A percentile compares a stretch with the other conserved stretches of the same genome.
phyloP scores from a whole-genome alignment of 345 rosid species.

The Brassica rapa region DNA sequence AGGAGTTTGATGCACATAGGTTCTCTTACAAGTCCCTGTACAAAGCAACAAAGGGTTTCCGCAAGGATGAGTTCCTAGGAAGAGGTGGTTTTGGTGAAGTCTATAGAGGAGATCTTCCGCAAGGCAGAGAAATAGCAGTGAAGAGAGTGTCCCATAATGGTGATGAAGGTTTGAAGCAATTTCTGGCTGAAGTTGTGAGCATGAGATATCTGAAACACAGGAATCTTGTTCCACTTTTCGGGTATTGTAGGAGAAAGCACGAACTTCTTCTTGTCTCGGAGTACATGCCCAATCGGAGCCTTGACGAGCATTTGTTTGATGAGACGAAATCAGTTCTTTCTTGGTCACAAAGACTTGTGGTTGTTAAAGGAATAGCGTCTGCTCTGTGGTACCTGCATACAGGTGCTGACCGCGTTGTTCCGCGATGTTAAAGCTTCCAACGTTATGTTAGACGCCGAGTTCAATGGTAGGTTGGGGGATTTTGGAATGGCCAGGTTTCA shows the following conservation, averaged over 20 bases:
- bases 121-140: not conserved
- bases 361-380: not conserved
- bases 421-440: not conserved
- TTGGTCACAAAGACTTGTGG: not conserved
- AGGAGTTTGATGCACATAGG: not conserved
- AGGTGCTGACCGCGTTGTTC: not conserved
- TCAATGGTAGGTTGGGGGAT: not conserved
- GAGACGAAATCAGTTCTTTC: not conserved
- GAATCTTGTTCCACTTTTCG: constrained; percentile 1
- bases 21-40: not conserved
- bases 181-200: not conserved
- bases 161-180: not conserved
- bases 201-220: not conserved
- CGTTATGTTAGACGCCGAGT: not conserved
- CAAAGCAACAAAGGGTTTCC: not conserved
- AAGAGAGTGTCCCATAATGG: not conserved
- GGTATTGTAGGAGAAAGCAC: not conserved
- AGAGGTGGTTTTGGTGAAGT: not conserved
- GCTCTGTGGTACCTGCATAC: not conserved
- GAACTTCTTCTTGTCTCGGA: not conserved
- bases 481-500: not conserved
- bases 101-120: not conserved
- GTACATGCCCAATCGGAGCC: not conserved
- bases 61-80: not conserved
- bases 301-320: not conserved